phyloP scores from a whole-genome alignment of 2,329 filamentous ascomycete species.

The Phialocephala sp. region DNA sequence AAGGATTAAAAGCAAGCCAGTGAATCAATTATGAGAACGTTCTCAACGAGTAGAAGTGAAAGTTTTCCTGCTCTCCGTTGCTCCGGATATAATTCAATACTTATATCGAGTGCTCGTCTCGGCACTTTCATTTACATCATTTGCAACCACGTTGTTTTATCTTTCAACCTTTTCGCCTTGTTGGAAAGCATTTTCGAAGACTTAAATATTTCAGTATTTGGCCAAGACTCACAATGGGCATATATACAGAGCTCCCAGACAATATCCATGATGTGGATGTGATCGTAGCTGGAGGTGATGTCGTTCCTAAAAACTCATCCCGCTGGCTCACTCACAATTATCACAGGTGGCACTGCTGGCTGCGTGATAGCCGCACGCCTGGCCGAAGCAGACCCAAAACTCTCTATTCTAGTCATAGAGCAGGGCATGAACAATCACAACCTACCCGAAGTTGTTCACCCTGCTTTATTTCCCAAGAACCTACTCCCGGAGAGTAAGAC shows the following conservation, averaged over 20 bases:
- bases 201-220: not conserved
- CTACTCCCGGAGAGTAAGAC: not conserved
- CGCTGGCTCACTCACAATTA: not conserved
- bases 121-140: not conserved
- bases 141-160: not conserved
- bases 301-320: not conserved
- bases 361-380: constrained; percentile 52
- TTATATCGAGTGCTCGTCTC: not conserved
- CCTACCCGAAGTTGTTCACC: constrained; percentile 47
- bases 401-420: constrained; percentile 56
- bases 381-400: constrained; percentile 49
- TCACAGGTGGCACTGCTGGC: constrained; percentile 48
- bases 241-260: not conserved
- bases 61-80: not conserved
- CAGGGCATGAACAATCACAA: constrained; percentile 54
- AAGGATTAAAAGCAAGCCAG: not conserved
- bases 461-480: not conserved
- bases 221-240: not conserved
- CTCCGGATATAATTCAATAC: not conserved
- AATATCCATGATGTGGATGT: constrained; percentile 10
- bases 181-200: not conserved
- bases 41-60: not conserved
- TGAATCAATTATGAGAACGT: not conserved
- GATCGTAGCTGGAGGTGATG: constrained; percentile 16
- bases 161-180: not conserved